phyloP scores from a whole-genome alignment of 805 yeast genomes.

The Saccharomycopsis selenospora region DNA sequence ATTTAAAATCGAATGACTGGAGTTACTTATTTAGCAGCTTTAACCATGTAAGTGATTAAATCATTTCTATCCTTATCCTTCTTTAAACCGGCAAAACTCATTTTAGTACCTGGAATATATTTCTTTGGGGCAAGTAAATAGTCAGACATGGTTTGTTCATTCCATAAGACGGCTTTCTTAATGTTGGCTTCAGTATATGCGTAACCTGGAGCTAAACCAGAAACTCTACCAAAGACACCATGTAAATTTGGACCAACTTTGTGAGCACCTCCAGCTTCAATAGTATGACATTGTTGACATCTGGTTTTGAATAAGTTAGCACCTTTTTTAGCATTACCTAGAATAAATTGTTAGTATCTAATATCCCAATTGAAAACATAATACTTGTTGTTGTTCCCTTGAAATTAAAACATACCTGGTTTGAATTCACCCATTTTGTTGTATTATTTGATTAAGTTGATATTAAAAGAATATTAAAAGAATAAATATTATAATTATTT shows the following conservation, averaged over 20 bases:
- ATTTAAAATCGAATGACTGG: too few species aligned
- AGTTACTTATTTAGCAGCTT: conserved; percentile 40
- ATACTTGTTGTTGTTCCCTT: not conserved
- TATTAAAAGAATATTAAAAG: not conserved
- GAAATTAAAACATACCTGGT: conserved; percentile 13
- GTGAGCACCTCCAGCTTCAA: conserved; percentile 92
- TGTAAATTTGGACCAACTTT: conserved; percentile 98
- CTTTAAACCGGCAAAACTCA: conserved; percentile 99
- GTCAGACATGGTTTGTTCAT: conserved; percentile 80
- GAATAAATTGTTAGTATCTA: conserved; percentile 9
- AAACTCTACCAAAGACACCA: conserved; percentile 87
- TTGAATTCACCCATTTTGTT: conserved; percentile 21
- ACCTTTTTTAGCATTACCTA: conserved; percentile 84
- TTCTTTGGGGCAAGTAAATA: conserved; percentile 99
- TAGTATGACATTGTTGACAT: conserved; percentile 98
- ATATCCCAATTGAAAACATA: not conserved
- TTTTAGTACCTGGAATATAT: conserved; percentile 99
- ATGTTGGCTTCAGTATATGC: conserved; percentile 98
- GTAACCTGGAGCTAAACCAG: conserved; percentile 90
- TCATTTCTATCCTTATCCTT: conserved; percentile 99
- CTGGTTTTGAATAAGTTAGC: conserved; percentile 97
- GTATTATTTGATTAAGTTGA: not conserved
- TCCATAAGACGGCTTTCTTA: conserved; percentile 88
- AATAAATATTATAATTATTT: conserved; percentile 3
- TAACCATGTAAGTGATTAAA: conserved; percentile 74